phyloP scores from a whole-genome alignment of 164 flowering plant genomes.

The Chimonanthus salicifolius region DNA sequence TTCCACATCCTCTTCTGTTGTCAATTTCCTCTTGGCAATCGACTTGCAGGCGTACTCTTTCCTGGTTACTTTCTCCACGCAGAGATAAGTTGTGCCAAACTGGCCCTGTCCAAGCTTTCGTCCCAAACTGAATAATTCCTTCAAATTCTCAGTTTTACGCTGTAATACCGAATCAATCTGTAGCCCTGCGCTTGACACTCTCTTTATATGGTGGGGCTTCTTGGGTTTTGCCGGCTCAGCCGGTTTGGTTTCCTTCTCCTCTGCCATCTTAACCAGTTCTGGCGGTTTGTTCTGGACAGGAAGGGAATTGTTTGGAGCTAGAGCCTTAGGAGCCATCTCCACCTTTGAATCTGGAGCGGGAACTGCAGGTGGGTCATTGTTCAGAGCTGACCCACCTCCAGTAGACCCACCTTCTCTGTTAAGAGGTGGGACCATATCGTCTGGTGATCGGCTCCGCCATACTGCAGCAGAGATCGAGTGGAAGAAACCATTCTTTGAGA shows the following conservation, averaged over 20 bases:
- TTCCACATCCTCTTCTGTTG: conserved; percentile 60
- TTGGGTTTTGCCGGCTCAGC: conserved; percentile 20
- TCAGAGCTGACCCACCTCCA: background rate
- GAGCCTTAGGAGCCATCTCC: background rate
- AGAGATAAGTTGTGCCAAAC: conserved; percentile 69
- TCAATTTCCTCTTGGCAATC: conserved; percentile 65
- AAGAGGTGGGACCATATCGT: conserved; percentile 8
- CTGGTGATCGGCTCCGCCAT: conserved; percentile 31
- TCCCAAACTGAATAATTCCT: conserved; percentile 69
- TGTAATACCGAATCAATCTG: conserved; percentile 48
- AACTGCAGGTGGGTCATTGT: background rate
- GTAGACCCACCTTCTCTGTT: conserved; percentile 6
- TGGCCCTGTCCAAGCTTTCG: conserved; percentile 82
- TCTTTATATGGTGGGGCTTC: conserved; percentile 38
- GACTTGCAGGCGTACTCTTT: conserved; percentile 82
- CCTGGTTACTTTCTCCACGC: conserved; percentile 56
- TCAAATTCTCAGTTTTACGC: conserved; percentile 57
- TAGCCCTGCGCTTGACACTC: conserved; percentile 55
- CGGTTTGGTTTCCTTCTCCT: conserved; percentile 15
- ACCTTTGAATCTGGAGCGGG: background rate
- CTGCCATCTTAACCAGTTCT: conserved; percentile 27
- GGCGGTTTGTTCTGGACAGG: conserved; percentile 41
- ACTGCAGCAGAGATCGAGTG: conserved; percentile 33
- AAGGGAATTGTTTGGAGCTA: conserved; percentile 5
- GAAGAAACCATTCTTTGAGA: conserved; percentile 31